Base-by-base conservation (phyloP, 2,329 filamentous ascomycete species). In the Talaromyces sp. region DNA sequence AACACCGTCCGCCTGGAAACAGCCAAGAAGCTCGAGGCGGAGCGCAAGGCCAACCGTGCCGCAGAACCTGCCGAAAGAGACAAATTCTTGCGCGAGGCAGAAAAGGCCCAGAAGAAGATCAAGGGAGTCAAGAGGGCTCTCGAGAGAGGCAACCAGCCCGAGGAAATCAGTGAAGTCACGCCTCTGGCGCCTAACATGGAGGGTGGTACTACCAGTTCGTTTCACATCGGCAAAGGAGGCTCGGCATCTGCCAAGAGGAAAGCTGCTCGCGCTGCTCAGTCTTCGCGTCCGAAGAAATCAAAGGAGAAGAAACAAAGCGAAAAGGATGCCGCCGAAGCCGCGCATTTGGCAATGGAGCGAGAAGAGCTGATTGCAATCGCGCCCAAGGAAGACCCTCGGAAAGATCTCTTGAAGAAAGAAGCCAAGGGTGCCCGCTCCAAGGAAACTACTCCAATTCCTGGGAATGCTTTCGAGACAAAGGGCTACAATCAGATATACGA, bases 401-500 rank as follows among this genome's bases (percentile, higher is more conserved):
- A 71, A 69, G 78, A 74, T 58, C 71, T 73, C 58, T 66, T 77
- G 55, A 79, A 79, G 68, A 80, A 80, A 68, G 73, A 75, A 50
- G 78, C 70, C 51, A 78, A 75, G 62, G 70, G 69, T 23, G 70
- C 69, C 33, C 73, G 68, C n/a, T 75, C 75, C 57, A 79, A 78
- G 65, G 77, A 81, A 68, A 62, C 74, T 30, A 78, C 74, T 36
- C 76, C 81, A 0, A 70, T 78, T 4, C 81, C 85, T 27, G 84
- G 88, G 63, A 83, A 86, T 63, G 84, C 84, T 63, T 95, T 91
- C 76, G 88, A 91, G 67, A 95, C 92, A 57, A 96, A 96, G 74
- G 92, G 91, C 18, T 99, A 96, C 79, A 92, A 96, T 71, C 93
- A 96, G 75, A 94, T 99, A 62, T 97, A 97, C 75, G 93, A 96